phyloP scores from a whole-genome alignment of 2,329 filamentous ascomycete species.

The Gaeumannomyces sp. region DNA sequence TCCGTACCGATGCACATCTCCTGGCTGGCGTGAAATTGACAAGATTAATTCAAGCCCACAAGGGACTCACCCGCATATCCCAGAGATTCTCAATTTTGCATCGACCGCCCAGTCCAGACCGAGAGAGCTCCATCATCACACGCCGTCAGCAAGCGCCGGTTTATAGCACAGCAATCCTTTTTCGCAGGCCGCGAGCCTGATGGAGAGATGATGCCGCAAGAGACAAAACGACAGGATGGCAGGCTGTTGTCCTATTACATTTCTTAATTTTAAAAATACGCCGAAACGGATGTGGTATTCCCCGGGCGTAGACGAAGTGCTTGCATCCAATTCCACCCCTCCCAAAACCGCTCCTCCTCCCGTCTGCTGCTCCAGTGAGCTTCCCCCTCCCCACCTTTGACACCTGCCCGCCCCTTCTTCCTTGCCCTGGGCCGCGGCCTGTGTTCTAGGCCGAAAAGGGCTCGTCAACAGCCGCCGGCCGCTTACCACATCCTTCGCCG shows the following conservation, averaged over 20 bases:
- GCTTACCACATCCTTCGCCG: neutral
- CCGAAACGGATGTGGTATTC: neutral
- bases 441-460: no score
- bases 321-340: constrained; percentile 12
- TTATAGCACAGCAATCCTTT: neutral
- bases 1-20: neutral
- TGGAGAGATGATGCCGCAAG: neutral
- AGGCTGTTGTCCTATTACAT: neutral
- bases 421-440: neutral
- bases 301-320: constrained; percentile 6
- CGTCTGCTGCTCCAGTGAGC: no score
- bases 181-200: neutral
- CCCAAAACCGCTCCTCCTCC: no score
- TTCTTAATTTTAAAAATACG: constrained; percentile 2
- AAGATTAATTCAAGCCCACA: neutral
- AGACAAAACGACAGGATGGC: neutral
- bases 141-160: no score
- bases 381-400: neutral
- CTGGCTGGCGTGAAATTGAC: neutral
- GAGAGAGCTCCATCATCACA: no score
- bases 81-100: neutral
- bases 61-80: neutral
- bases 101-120: no score
- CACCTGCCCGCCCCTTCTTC: neutral
- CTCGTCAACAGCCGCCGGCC: neutral